phyloP scores from a whole-genome alignment of 2,329 filamentous ascomycete species.

The Fusarium citri region DNA sequence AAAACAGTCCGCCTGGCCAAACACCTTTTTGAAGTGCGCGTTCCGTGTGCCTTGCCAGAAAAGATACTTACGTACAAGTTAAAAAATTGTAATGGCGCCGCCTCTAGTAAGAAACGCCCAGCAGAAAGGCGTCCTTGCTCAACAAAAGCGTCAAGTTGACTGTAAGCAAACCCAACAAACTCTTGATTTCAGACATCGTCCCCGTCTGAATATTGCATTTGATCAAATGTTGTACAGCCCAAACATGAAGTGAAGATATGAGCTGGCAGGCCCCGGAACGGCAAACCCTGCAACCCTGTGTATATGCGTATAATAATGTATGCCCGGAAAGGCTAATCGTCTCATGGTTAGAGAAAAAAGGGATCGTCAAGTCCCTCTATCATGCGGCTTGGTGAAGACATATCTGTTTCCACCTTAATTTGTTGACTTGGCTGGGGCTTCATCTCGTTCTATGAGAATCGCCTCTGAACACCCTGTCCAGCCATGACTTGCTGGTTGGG shows the following conservation, averaged over 20 bases:
- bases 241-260: conserved; percentile 39
- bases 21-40: conserved; percentile 60
- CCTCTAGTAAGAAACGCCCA: conserved; percentile 20
- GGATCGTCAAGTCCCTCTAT: conserved; percentile 33
- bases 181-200: conserved; percentile 36
- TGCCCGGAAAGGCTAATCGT: conserved; percentile 13
- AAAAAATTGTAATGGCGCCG: conserved; percentile 34
- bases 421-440: conserved; percentile 13
- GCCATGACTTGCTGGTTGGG: conserved; percentile 66
- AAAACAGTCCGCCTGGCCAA: conserved; percentile 49
- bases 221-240: conserved; percentile 49
- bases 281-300: conserved; percentile 25
- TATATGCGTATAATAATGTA: conserved; percentile 43
- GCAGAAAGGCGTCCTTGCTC: conserved; percentile 15
- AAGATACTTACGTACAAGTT: conserved; percentile 54
- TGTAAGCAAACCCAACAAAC: conserved; percentile 26
- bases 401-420: conserved; percentile 12
- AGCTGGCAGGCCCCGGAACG: conserved; percentile 28
- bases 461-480: conserved; percentile 65
- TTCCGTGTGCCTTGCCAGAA: conserved; percentile 50
- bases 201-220: conserved; percentile 37
- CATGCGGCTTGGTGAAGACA: conserved; percentile 18
- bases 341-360: conserved; percentile 39
- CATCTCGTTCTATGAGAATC: conserved; percentile 63
- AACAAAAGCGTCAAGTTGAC: conserved; percentile 29